Evolutionary conservation across 2,329 filamentous ascomycete species (phyloP).

Genomic region (Dothidotthia symphoricarpi): DNA sequence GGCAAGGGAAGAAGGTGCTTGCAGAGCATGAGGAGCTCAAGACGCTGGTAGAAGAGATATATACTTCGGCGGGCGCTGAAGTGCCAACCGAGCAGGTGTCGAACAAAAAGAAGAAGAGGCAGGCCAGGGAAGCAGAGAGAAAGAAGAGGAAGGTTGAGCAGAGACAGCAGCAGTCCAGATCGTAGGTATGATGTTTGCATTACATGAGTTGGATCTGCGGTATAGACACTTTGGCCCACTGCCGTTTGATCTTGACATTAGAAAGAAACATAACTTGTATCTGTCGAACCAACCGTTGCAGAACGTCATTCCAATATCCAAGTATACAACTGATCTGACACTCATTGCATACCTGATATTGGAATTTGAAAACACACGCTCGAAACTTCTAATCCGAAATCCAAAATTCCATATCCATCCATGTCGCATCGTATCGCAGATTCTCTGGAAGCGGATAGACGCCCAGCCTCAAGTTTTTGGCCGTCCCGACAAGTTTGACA

Average conservation of each 20-base stretch:
- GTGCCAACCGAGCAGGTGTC: slow-evolving; percentile 15
- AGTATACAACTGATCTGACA: no score
- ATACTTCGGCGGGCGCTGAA: slow-evolving; percentile 24
- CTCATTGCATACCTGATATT: not conserved
- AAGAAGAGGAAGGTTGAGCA: slow-evolving; percentile 26
- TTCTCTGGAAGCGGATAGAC: not conserved
- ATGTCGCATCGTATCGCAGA: not conserved
- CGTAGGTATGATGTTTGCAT: not conserved
- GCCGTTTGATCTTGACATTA: not conserved
- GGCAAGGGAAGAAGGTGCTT: slow-evolving; percentile 15
- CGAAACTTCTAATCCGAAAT: not conserved
- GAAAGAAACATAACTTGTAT: not conserved
- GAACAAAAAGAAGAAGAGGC: slow-evolving; percentile 26
- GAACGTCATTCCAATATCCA: no score
- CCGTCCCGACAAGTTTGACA: not conserved
- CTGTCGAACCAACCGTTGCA: no score
- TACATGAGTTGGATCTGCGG: not conserved
- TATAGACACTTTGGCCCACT: not conserved
- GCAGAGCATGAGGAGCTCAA: slow-evolving; percentile 17
- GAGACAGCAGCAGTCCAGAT: slow-evolving; percentile 6
- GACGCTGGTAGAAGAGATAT: slow-evolving; percentile 28
- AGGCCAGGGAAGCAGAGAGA: slow-evolving; percentile 25
- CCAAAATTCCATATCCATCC: not conserved
- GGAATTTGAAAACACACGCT: no score
- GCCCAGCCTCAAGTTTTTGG: not conserved